These are phyloP conservation scores for Sophora flavescens DNA, from an alignment of 306 rosid genomes.

Conservation along the genomic window DNA sequence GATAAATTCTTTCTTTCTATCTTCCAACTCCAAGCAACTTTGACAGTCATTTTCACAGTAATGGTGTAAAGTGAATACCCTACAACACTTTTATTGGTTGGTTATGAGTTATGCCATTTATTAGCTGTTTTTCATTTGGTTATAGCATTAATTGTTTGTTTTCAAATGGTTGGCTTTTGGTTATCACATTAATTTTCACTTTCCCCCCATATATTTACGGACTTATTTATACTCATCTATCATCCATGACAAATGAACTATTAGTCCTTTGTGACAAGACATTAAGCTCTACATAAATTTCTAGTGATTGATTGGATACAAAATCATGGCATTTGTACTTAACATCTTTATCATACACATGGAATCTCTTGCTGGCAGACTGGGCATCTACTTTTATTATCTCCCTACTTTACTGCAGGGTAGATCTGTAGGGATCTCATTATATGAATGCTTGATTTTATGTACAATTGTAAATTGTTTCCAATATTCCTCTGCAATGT, in stretches of 20 bases:
- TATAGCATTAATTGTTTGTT: too few species aligned
- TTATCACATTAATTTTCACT: too few species aligned
- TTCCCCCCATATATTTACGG: too few species aligned
- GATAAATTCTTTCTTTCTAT: too few species aligned
- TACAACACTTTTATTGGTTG: too few species aligned
- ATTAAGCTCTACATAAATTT: not conserved
- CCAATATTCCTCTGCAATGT: slow-evolving; percentile 36
- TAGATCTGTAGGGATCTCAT: slow-evolving; percentile 38
- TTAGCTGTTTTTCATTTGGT: too few species aligned
- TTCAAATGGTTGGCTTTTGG: too few species aligned
- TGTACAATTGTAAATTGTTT: slow-evolving; percentile 37
- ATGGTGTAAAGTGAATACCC: too few species aligned
- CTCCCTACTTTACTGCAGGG: slow-evolving; percentile 22
- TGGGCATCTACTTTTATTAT: slow-evolving; percentile 17
- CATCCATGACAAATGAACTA: not conserved
- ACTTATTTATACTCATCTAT: not conserved
- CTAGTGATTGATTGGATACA: not conserved
- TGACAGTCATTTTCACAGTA: too few species aligned
- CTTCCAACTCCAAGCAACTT: too few species aligned
- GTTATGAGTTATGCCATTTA: too few species aligned
- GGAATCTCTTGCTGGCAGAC: slow-evolving; percentile 44
- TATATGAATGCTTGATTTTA: slow-evolving; percentile 25
- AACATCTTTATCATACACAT: slow-evolving; percentile 36
- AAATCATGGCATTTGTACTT: not conserved
- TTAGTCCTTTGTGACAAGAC: not conserved